Evolutionary conservation across 768 basidiomycete species (phyloP), one percentile per base, ranked within the genome.

Genomic region (Hebeloma cylindrosporum): DNA sequence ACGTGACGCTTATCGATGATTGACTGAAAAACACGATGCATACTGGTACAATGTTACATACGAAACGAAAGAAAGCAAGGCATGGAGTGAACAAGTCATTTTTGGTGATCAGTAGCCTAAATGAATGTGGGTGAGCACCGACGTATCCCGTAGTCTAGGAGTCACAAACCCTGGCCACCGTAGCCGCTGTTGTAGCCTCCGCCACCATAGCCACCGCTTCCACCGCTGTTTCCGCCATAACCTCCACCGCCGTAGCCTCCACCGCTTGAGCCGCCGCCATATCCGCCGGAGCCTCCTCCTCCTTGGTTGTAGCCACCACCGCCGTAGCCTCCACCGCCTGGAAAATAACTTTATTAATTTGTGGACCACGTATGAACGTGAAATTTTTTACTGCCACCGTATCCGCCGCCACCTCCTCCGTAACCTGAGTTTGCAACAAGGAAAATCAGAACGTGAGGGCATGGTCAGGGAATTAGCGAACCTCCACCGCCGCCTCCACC

Each of bases 401-500:
- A 40, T 27, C 35, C 18, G 17, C 36, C 30, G 30, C 45, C 39
- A 21, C 54, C 54, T 14, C 48, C 46, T n/a, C 48, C 39, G 30
- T 43, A 39, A 35, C 67, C 63, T 4, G n/a, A n/a, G n/a, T n/a
- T n/a, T n/a, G n/a, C n/a, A n/a, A n/a, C n/a, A n/a, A n/a, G n/a
- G n/a, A n/a, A 28, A 51, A 40, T 38, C 27, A 35, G 26, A 45
- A 40, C 29, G 48, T 51, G 26, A 34, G 34, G 7, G 13, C 6
- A 21, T 33, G 18, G 29, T 8, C 3, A 14, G 11, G 5, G 22
- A 42, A 20, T 8, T 10, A 22, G 44, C 56, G 44, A 55, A 55
- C 64, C 63, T 52, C 73, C 71, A 45, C 72, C 67, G 45, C 71
- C 70, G 7, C 79, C 79, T 27, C 77, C 74, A 0, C 79, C 78